Conservation (phyloP, 345 rosid genomes). For the Eucalyptus erythrocorys region DNA sequence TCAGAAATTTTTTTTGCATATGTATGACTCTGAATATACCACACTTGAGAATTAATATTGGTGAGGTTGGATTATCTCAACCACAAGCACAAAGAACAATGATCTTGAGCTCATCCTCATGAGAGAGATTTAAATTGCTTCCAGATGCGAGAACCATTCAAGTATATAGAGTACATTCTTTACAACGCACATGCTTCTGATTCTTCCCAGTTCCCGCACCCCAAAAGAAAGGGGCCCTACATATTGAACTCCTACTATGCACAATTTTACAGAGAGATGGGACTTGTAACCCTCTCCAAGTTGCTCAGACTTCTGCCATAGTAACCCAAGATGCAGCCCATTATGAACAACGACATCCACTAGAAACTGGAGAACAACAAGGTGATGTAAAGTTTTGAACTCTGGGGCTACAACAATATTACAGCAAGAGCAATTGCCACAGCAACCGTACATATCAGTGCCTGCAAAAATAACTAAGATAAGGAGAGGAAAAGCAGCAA, state of each 20-base stretch:
- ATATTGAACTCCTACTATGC: background rate
- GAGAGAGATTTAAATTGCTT: background rate
- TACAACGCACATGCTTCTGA: background rate
- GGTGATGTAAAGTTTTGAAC: background rate
- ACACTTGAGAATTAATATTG: background rate
- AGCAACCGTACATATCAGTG: conserved; percentile 54
- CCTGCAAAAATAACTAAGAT: conserved; percentile 37
- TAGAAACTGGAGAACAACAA: background rate
- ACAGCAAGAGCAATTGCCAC: conserved; percentile 30
- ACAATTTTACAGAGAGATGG: background rate
- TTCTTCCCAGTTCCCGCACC: background rate
- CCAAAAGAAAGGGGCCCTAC: background rate
- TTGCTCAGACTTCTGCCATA: background rate
- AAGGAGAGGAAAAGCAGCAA: background rate
- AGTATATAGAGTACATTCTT: background rate
- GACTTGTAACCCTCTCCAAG: background rate
- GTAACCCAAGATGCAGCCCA: background rate
- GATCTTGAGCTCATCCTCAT: background rate
- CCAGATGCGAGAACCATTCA: background rate
- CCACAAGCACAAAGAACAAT: background rate
- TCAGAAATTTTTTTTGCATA: background rate
- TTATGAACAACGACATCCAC: background rate
- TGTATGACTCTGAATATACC: background rate
- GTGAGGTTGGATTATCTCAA: background rate
- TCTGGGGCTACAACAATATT: conserved; percentile 20